Percentiles rank a stretch among this genome's conserved stretches.
These are phyloP conservation scores for Saturnispora galanensis DNA, from an alignment of 805 yeast species.

Conservation along the genomic window DNA sequence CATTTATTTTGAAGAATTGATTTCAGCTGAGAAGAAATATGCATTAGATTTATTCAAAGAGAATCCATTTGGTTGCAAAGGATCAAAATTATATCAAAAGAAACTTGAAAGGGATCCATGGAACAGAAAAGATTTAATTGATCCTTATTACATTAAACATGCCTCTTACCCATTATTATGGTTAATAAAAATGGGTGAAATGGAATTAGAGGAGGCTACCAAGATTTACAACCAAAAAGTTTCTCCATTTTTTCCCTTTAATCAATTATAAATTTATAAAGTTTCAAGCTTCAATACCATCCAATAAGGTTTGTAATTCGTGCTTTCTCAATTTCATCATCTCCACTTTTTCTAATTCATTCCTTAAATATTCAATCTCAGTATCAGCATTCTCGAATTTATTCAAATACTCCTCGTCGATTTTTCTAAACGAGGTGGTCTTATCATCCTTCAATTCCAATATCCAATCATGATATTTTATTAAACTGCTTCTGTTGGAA, in stretches of 20 bases:
- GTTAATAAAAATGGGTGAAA: slow-evolving; percentile 22
- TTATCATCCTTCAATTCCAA: slow-evolving; percentile 56
- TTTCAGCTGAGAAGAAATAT: slow-evolving; percentile 36
- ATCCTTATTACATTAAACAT: not conserved
- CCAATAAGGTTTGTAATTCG: slow-evolving; percentile 45
- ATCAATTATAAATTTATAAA: too few relatives aligned
- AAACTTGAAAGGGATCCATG: slow-evolving; percentile 49
- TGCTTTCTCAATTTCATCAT: slow-evolving; percentile 50
- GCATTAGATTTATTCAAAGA: slow-evolving; percentile 44
- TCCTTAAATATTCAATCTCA: slow-evolving; percentile 60
- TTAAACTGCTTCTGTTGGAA: slow-evolving; percentile 72
- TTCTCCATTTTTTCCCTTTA: slow-evolving; percentile 17
- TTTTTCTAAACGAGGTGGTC: slow-evolving; percentile 37
- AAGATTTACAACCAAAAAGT: slow-evolving; percentile 12
- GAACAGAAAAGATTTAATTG: slow-evolving; percentile 7
- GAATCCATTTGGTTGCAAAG: slow-evolving; percentile 51
- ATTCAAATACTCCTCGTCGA: slow-evolving; percentile 21
- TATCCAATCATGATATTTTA: slow-evolving; percentile 74
- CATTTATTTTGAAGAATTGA: slow-evolving; percentile 39
- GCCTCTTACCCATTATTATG: slow-evolving; percentile 14
- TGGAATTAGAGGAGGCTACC: slow-evolving; percentile 22
- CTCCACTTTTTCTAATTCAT: slow-evolving; percentile 48
- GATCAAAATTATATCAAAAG: slow-evolving; percentile 34
- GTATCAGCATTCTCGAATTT: slow-evolving; percentile 57
- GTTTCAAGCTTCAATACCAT: slow-evolving; percentile 26